phyloP scores from a whole-genome alignment of 1,284 basidiomycete species.

The Volvariella surrecta region DNA sequence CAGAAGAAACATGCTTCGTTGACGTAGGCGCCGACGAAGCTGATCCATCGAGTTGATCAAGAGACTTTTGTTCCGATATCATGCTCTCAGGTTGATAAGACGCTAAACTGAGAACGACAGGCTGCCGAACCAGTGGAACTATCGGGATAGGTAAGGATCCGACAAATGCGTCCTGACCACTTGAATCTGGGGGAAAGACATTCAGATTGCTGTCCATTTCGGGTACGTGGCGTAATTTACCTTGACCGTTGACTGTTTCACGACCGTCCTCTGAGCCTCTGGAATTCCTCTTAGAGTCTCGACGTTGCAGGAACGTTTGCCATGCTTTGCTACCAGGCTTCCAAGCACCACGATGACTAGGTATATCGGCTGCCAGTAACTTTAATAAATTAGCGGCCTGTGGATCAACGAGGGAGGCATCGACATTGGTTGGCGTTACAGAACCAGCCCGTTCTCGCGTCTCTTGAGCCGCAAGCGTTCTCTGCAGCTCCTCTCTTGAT shows the following conservation, averaged over 20 bases:
- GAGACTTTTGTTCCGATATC: conserved; percentile 16
- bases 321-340: conserved; percentile 53
- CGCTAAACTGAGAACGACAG: conserved; percentile 32
- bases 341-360: conserved; percentile 67
- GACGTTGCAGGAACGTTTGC: conserved; percentile 47
- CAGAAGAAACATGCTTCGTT: conserved; percentile 27
- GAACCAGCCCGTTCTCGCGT: background rate
- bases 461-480: conserved; percentile 9
- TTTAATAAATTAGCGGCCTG: conserved; percentile 48
- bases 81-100: conserved; percentile 48
- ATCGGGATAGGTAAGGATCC: conserved; percentile 58
- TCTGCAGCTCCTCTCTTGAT: background rate
- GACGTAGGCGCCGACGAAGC: conserved; percentile 17
- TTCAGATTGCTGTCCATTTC: too few relatives aligned
- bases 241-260: too few relatives aligned
- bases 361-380: conserved; percentile 56
- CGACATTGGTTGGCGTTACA: background rate
- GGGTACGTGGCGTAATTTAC: too few relatives aligned
- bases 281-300: conserved; percentile 19
- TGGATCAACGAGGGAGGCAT: conserved; percentile 23
- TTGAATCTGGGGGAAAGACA: too few relatives aligned
- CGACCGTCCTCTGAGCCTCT: too few relatives aligned
- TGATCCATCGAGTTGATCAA: conserved; percentile 23
- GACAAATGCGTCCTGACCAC: conserved; percentile 5
- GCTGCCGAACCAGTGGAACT: conserved; percentile 27